Base-by-base conservation (phyloP, 2,329 filamentous ascomycete species). In the Epichloe coenophiala region DNA sequence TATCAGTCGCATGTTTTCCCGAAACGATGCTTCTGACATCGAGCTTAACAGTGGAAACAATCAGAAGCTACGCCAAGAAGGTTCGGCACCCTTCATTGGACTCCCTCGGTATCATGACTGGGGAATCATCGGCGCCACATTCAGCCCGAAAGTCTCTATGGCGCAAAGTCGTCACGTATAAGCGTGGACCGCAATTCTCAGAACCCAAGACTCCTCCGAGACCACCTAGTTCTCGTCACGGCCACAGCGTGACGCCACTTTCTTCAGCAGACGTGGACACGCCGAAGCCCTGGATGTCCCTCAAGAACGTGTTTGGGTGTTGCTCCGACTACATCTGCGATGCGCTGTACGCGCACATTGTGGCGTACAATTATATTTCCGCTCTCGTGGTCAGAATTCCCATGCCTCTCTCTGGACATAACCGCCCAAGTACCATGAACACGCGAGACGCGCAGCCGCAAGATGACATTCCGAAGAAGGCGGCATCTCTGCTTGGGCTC, bases 331-430 rank as follows among this genome's bases (percentile, higher is more conserved):
- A 75, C 56, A 70, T 80, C 5, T 79, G 77, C 57, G 76, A 81
- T 48, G 75, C 77, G 0, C 62, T 81, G 5, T 81, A 80, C 57
- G 77, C 77, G 0, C 77, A 81, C 57, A 66, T 81, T 8, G 63
- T 81, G 4, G 77, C 75, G 0, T 80, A 77, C 61, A 81, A 80
- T 61, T 81, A 81, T 63, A 65, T 81, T 45, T 64, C 62, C 8
- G 59, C 59, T n/a, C 59, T 67, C 37, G 58, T 64, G 27, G 58
- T 59, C 35, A 55, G 58, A 51, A 53, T 50, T 47, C 54, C 62
- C 7, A 45, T 57, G 7, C 49, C 57, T 11, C 21, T 55, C 1
- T 31, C 48, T 2, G 50, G 17, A 31, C 52, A 51, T 21, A 54
- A 51, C 7, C 57, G 55, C 36, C 43, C 35, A 13, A 54, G 50